Evolutionary conservation across 495 filamentous ascomycete genomes (phyloP).

Genomic region (Penicillium diatomitis): DNA sequence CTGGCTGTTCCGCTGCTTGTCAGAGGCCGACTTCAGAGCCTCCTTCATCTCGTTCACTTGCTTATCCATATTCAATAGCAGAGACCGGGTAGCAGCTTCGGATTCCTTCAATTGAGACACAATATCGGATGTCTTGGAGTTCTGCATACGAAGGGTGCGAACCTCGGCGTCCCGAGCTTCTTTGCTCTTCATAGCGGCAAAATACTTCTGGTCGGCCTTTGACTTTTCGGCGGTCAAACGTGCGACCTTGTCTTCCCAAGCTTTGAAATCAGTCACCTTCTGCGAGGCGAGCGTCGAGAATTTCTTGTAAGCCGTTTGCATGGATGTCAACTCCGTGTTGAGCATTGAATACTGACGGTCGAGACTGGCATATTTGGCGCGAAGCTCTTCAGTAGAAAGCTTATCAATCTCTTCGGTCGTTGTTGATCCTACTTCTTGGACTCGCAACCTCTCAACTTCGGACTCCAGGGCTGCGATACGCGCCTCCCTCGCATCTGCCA

Average conservation of each 20-base stretch:
- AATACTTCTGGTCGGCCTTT: constrained; percentile 97
- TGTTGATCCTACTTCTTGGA: constrained; percentile 39
- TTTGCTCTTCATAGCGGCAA: constrained; percentile 86
- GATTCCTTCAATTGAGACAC: constrained; percentile 87
- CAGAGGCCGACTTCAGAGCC: constrained; percentile 53
- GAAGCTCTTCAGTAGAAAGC: constrained; percentile 57
- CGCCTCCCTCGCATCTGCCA: constrained; percentile 63
- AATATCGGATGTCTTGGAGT: constrained; percentile 84
- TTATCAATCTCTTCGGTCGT: constrained; percentile 31
- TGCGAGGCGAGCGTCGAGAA: constrained; percentile 72
- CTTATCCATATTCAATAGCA: constrained; percentile 82
- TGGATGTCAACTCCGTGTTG: constrained; percentile 73
- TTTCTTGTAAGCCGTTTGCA: constrained; percentile 82
- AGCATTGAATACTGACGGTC: constrained; percentile 74
- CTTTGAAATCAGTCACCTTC: constrained; percentile 68
- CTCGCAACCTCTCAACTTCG: constrained; percentile 63
- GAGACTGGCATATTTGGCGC: constrained; percentile 58
- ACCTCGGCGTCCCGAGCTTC: constrained; percentile 73
- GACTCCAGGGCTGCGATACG: constrained; percentile 72
- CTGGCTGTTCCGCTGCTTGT: constrained; percentile 64
- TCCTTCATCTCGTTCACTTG: constrained; percentile 75
- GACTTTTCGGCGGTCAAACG: constrained; percentile 76
- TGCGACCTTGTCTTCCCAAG: constrained; percentile 69
- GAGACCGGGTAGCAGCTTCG: constrained; percentile 48
- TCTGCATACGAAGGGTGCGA: constrained; percentile 67